Evolutionary conservation across 139 green algal species (phyloP), one percentile per base, ranked within the genome.

Genomic region (Micromonas commoda): DNA sequence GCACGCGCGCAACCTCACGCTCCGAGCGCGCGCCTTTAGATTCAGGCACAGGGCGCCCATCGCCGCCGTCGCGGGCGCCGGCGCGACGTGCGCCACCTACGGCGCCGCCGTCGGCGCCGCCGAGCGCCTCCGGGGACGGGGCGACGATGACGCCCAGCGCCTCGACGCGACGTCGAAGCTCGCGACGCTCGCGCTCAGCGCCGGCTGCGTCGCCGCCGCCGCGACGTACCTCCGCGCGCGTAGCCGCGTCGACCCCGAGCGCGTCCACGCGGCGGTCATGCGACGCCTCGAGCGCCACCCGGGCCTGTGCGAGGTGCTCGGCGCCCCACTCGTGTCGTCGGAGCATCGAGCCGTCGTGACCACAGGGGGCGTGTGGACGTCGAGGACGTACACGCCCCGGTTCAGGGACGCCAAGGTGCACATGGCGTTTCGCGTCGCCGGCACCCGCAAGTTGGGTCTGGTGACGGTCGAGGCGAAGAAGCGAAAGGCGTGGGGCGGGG

Each of bases 381-480:
- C n/a, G n/a, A n/a, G n/a, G n/a, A n/a, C n/a, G n/a, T n/a, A n/a
- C n/a, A n/a, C n/a, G n/a, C n/a, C n/a, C n/a, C n/a, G n/a, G n/a
- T n/a, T n/a, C n/a, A n/a, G n/a, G n/a, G n/a, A n/a, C n/a, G n/a
- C n/a, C n/a, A n/a, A n/a, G n/a, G n/a, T n/a, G n/a, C n/a, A n/a
- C n/a, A n/a, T n/a, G 19, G 19, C 32, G 61, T 68, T 68, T 21
- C 31, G 32, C n/a, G n/a, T 24, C 61, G 19, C 61, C 13, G 32
- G 9, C 9, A 35, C 61, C n/a, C 31, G 61, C 9, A 31, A 13
- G 9, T 68, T 68, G 5, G 61, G 61, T 5, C n/a, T 26, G 19
- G 61, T 68, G 61, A 68, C 61, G 61, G n/a, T 68, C 32, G n/a
- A 24, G 13, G 61, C 32, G 61, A 68, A n/a, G n/a, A n/a, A n/a